Percentiles rank a stretch among this genome's conserved stretches.
Conservation (phyloP, 1,139 yeast species). For the Suhomyces kunorum region DNA sequence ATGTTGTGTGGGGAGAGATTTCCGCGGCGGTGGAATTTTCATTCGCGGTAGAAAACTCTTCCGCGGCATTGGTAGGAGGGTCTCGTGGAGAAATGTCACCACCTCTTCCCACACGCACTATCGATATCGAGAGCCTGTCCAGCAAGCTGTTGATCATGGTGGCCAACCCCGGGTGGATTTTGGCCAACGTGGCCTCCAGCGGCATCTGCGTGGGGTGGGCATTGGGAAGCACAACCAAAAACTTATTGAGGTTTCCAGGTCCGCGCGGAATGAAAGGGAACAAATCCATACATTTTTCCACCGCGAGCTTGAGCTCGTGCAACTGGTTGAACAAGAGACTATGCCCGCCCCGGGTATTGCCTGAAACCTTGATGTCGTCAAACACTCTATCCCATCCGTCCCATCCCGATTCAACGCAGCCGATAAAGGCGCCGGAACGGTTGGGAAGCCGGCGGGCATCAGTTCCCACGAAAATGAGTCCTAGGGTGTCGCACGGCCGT, state of each 20-base stretch:
- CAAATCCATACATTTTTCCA: conserved; percentile 36
- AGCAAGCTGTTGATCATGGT: conserved; percentile 17
- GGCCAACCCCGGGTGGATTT: conserved; percentile 6
- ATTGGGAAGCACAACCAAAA: conserved; percentile 29
- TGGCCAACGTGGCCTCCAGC: conserved; percentile 10
- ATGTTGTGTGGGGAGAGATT: no score
- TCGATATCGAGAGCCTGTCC: conserved; percentile 26
- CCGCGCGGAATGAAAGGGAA: conserved; percentile 30
- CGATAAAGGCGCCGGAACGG: conserved; percentile 52
- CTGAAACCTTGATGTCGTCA: conserved; percentile 39
- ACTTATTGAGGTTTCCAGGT: conserved; percentile 26
- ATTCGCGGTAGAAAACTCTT: no score
- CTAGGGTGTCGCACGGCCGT: conserved; percentile 50
- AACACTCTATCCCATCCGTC: conserved; percentile 56
- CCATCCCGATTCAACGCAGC: conserved; percentile 56
- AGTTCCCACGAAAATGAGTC: conserved; percentile 55
- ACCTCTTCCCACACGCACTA: conserved; percentile 31
- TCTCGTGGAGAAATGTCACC: no score
- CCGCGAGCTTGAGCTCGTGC: conserved; percentile 29
- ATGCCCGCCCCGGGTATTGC: conserved; percentile 20
- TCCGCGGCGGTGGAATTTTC: no score
- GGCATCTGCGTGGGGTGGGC: conserved; percentile 16
- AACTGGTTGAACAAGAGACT: conserved; percentile 19
- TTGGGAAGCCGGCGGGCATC: conserved; percentile 39
- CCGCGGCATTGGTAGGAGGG: no score